These are phyloP conservation scores for Phlegmacium glaucopus DNA, from an alignment of 768 basidiomycete species.

Conservation along the genomic window DNA sequence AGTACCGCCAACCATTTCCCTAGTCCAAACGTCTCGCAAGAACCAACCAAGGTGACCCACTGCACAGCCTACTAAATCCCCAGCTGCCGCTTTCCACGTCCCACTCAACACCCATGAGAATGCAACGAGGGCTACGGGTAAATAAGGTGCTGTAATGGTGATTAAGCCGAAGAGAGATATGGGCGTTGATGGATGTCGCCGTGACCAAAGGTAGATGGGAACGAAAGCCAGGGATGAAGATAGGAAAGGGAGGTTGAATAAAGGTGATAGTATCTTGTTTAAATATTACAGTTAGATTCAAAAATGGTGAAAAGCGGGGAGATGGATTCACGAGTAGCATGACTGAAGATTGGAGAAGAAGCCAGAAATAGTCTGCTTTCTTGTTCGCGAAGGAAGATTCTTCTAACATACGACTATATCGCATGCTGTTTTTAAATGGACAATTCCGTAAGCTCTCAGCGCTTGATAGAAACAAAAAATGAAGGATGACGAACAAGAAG, in stretches of 20 bases:
- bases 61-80: slow-evolving; percentile 79
- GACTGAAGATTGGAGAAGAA: slow-evolving; percentile 76
- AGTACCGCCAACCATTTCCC: slow-evolving; percentile 79
- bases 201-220: slow-evolving; percentile 96
- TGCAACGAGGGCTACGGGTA: slow-evolving; percentile 86
- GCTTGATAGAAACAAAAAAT: background rate
- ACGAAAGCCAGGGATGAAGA: slow-evolving; percentile 92
- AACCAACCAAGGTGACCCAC: slow-evolving; percentile 89
- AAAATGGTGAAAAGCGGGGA: background rate
- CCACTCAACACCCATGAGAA: slow-evolving; percentile 85
- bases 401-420: slow-evolving; percentile 95
- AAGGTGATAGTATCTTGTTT: slow-evolving; percentile 69
- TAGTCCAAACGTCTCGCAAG: slow-evolving; percentile 80
- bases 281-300: slow-evolving; percentile 2
- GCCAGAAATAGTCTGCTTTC: slow-evolving; percentile 94
- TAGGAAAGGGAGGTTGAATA: slow-evolving; percentile 90
- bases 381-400: slow-evolving; percentile 92
- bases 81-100: slow-evolving; percentile 79
- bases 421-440: slow-evolving; percentile 59
- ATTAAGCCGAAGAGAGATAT: slow-evolving; percentile 94
- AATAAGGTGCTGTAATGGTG: slow-evolving; percentile 93
- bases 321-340: slow-evolving; percentile 74
- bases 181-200: slow-evolving; percentile 91
- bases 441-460: background rate
- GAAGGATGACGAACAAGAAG: slow-evolving; percentile 77